Evolutionary conservation across 2,329 filamentous ascomycete species (phyloP), one percentile per base, ranked within the genome.

Genomic region (Pestalotiopsis sp.): DNA sequence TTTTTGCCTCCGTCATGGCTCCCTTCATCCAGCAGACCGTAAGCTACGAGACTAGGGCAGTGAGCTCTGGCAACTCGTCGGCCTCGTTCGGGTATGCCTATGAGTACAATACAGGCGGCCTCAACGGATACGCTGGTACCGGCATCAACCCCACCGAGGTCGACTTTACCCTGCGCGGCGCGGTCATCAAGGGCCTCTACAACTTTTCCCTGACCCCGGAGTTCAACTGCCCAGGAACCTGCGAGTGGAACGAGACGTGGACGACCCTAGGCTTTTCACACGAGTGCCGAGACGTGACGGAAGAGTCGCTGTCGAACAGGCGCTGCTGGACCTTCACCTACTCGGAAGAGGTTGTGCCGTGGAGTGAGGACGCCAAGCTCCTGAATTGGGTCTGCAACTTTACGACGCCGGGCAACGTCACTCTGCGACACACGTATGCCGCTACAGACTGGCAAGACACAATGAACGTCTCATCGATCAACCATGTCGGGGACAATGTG

Each of bases 11-110:
- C 14, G 70, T 41, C 1, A 23, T 73, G 49, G 72, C 70, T 4
- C n/a, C 68, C 23, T 72, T 73, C 41, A 58, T 68, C n/a, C 71
- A 74, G 66, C 70, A 73, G 64, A 66, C 69, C 25, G 56, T 73
- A 65, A 23, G 23, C 20, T 65, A 72, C 12, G 31, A 56, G 0
- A 23, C 66, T 23, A 38, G 64, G 2, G 60, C 63, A 11, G 68
- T 70, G 17, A 27, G 60, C 14, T 27, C 45, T 14, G 58, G 66
- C 31, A 65, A 72, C 23, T 68, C 60, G 6, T 65, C 23, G 2
- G 69, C 71, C 12, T 12, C 27, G 6, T 72, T 73, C 36, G 69
- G 68, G 11, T 56, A 72, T 14, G 62, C 65, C 1, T 65, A 70
- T 31, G 45, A 40, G 17, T 73, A 73, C 65, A 23, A 52, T 27